Conservation (phyloP, 768 basidiomycete species). For the Leccinum boreale region DNA sequence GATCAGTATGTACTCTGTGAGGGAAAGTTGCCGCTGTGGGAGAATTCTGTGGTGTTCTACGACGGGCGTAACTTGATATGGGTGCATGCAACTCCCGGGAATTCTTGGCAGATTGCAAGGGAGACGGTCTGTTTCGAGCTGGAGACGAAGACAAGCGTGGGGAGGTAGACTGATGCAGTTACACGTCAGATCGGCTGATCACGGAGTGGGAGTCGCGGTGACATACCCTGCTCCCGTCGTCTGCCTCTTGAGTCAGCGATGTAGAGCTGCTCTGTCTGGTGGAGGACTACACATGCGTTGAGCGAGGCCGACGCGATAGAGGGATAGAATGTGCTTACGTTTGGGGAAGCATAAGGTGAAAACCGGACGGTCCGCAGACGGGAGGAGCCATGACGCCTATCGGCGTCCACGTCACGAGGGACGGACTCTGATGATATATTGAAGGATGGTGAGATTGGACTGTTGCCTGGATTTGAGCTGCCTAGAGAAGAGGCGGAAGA, state of each 20-base stretch:
- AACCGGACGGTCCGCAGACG: constrained; percentile 29
- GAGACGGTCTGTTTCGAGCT: constrained; percentile 40
- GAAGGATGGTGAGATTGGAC: constrained; percentile 35
- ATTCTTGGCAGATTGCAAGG: constrained; percentile 46
- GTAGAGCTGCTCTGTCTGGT: constrained; percentile 47
- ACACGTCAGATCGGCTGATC: constrained; percentile 33
- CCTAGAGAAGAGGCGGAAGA: constrained; percentile 44
- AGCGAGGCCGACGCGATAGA: neutral
- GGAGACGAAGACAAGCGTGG: constrained; percentile 41
- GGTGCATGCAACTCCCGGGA: constrained; percentile 61
- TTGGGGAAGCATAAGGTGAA: constrained; percentile 30
- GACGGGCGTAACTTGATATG: constrained; percentile 76
- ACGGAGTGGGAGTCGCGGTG: constrained; percentile 26
- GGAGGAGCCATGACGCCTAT: constrained; percentile 27
- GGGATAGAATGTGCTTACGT: constrained; percentile 14
- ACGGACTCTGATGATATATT: constrained; percentile 29
- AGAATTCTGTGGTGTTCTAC: constrained; percentile 73
- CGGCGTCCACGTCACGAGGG: constrained; percentile 27
- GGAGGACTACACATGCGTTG: constrained; percentile 30
- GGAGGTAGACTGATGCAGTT: constrained; percentile 28
- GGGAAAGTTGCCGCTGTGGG: constrained; percentile 67
- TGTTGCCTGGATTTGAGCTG: constrained; percentile 32
- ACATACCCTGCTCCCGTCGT: constrained; percentile 31
- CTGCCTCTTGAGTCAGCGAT: constrained; percentile 32
- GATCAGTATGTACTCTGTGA: constrained; percentile 29